phyloP scores from a whole-genome alignment of 768 basidiomycete genomes.

The Russula griseocarnosa region DNA sequence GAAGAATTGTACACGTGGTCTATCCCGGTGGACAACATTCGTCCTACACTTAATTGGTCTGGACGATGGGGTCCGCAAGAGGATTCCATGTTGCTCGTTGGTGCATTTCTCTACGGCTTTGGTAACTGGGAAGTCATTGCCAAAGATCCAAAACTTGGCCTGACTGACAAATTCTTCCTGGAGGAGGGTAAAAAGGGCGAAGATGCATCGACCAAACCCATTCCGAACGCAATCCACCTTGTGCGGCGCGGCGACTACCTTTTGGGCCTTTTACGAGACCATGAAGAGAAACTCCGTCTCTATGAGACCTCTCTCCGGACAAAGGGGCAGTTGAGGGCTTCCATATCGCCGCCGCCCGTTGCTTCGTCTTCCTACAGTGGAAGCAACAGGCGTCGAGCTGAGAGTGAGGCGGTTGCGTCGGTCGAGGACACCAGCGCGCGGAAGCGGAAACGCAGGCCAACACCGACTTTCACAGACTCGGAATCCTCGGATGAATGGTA shows the following conservation, averaged over 20 bases:
- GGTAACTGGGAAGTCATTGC: slow-evolving; percentile 96
- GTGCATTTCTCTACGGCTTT: slow-evolving; percentile 90
- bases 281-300: slow-evolving; percentile 86
- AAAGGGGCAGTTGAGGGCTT: slow-evolving; percentile 65
- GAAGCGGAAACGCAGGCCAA: slow-evolving; percentile 89
- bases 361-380: slow-evolving; percentile 63
- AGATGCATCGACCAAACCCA: slow-evolving; percentile 77
- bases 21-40: slow-evolving; percentile 89
- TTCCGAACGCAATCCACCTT: slow-evolving; percentile 96
- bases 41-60: slow-evolving; percentile 94
- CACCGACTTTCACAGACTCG: slow-evolving; percentile 94
- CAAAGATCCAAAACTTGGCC: slow-evolving; percentile 76
- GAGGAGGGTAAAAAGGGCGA: slow-evolving; percentile 96
- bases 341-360: slow-evolving; percentile 72
- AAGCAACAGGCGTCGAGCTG: slow-evolving; percentile 69
- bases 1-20: slow-evolving; percentile 78
- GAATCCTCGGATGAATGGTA: slow-evolving; percentile 90
- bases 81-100: slow-evolving; percentile 92
- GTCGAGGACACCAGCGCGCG: slow-evolving; percentile 65
- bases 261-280: slow-evolving; percentile 74
- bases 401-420: slow-evolving; percentile 80
- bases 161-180: slow-evolving; percentile 94
- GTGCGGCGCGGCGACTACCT: slow-evolving; percentile 96
- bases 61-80: slow-evolving; percentile 91
- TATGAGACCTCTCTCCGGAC: slow-evolving; percentile 76